Evolutionary conservation across 2,329 filamentous ascomycete genomes (phyloP).

Genomic region (Conoideocrella luteorostrata): DNA sequence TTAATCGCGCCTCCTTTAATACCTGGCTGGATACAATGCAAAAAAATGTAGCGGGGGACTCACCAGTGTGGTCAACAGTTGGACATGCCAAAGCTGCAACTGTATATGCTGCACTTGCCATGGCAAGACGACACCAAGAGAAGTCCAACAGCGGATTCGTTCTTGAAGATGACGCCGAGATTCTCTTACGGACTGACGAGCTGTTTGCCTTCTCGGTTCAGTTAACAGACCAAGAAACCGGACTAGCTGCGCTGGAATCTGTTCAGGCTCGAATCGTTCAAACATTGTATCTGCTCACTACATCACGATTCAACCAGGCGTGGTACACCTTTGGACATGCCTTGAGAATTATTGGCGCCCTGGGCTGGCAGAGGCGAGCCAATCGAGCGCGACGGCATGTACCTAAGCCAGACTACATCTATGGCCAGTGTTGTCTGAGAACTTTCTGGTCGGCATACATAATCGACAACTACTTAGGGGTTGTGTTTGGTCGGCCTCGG

Average conservation of each 20-base stretch:
- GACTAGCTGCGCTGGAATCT: conserved; percentile 46
- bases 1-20: conserved; percentile 48
- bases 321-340: conserved; percentile 55
- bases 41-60: conserved; percentile 27
- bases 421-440: conserved; percentile 46
- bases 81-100: conserved; percentile 39
- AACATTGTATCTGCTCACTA: conserved; percentile 51
- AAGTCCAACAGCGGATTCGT: conserved; percentile 23
- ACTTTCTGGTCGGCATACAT: conserved; percentile 58
- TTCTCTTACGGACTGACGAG: conserved; percentile 28
- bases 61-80: conserved; percentile 31
- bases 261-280: conserved; percentile 53
- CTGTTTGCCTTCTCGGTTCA: conserved; percentile 35
- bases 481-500: conserved; percentile 55
- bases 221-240: conserved; percentile 43
- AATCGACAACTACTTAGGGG: conserved; percentile 56
- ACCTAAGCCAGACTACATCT: conserved; percentile 31
- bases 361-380: conserved; percentile 29
- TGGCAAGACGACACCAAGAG: conserved; percentile 39
- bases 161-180: conserved; percentile 18
- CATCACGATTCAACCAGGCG: conserved; percentile 53
- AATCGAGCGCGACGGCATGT: conserved; percentile 15
- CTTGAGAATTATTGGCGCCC: conserved; percentile 42
- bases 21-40: conserved; percentile 38
- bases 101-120: conserved; percentile 40